Base-by-base conservation (phyloP, 495 filamentous ascomycete species). In the Penicillium soppii region DNA sequence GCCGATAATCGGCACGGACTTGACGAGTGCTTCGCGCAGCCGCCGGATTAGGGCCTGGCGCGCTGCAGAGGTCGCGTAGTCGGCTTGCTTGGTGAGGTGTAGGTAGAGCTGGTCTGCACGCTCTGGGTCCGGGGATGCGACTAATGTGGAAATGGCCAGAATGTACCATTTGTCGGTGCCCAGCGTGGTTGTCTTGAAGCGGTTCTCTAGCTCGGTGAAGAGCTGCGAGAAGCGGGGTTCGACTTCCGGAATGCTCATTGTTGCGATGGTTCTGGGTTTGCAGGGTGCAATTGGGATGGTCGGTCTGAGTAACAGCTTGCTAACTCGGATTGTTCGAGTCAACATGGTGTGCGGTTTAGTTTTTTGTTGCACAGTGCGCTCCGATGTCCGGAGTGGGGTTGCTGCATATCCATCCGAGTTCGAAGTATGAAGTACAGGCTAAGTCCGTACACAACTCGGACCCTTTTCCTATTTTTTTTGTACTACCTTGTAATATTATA, bases 101-200 rank as follows among this genome's bases (percentile, higher is more conserved):
- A 72, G 67, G 59, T 81, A 82, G 23, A 82, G 71, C 20, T 72
- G 68, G 36, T 68, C 73, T 32, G 67, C 67, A 36, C 72, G 67
- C 21, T 79, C 71, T 7, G 76, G 75, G 39, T 79, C 73, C 2
- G 70, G 65, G 22, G 73, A 64, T 16, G 71, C 74, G 22, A 67
- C 69, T 30, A 80, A 56, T 0, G 74, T 72, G n/a, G 76, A 47
- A 4, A 69, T 62, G 6, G 75, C 76, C 4, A 82, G 67, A 21
- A 85, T 71, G 47, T 82, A 79, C 81, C 82, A 85, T 67, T 77
- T 76, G 32, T 82, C 77, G 22, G 54, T 54, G 22, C 78, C 77
- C 12, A 82, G 59, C 15, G 58, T 68, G 21, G 72, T 71, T 1
- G 66, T 58, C 23, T 76, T 71, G 57, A 83, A 82, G 44, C 71